Conservation (phyloP, 2,329 filamentous ascomycete species). For the Xylaria arbuscula region DNA sequence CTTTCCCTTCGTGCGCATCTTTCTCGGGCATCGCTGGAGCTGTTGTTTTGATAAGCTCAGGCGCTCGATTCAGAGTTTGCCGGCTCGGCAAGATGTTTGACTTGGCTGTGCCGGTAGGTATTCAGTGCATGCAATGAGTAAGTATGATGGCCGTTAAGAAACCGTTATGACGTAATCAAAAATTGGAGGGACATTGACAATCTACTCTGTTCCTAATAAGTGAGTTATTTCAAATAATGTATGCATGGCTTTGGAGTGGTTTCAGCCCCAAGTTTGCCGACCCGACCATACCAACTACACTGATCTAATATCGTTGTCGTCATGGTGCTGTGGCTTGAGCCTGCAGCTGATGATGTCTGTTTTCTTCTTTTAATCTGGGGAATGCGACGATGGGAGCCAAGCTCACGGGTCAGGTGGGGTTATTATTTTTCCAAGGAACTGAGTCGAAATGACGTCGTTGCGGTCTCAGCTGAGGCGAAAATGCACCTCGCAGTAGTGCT, state of each 20-base stretch:
- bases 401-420: constrained; percentile 17
- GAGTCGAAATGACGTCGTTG: constrained; percentile 31
- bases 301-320: constrained; percentile 14
- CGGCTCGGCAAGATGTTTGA: neutral
- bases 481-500: neutral
- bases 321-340: constrained; percentile 26
- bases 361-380: neutral
- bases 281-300: neutral
- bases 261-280: neutral
- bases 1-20: constrained; percentile 22
- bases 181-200: neutral
- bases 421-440: constrained; percentile 19
- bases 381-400: neutral
- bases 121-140: neutral
- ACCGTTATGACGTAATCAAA: constrained; percentile 22
- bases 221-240: neutral
- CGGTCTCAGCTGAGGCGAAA: neutral
- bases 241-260: constrained; percentile 5
- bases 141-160: neutral
- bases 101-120: neutral
- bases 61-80: neutral
- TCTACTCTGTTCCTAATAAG: neutral
- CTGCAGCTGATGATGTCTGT: constrained; percentile 9
- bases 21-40: constrained; percentile 17
- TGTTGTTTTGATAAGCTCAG: neutral